These are phyloP conservation scores for Scheffersomyces titani DNA, from an alignment of 1,139 yeast species.

Conservation along the genomic window DNA sequence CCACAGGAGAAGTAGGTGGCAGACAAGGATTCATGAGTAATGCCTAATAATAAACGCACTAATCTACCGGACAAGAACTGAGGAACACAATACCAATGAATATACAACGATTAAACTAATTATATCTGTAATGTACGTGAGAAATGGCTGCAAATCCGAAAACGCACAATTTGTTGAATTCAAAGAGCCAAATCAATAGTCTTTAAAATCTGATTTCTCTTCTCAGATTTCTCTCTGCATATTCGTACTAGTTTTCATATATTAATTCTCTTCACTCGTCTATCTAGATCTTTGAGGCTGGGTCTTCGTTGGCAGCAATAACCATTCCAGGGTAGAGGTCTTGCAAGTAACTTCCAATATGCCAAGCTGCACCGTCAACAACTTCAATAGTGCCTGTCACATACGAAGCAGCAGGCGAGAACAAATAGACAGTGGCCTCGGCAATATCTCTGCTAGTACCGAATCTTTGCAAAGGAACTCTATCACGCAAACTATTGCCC, in stretches of 20 bases:
- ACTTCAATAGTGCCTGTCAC: conserved; percentile 76
- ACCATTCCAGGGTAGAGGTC: conserved; percentile 38
- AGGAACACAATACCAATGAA: too few species aligned
- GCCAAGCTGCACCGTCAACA: conserved; percentile 95
- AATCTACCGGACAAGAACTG: too few species aligned
- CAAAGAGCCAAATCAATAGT: not conserved
- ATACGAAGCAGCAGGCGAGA: conserved; percentile 79
- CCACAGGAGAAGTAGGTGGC: not conserved
- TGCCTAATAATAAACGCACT: too few species aligned
- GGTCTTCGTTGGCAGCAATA: conserved; percentile 24
- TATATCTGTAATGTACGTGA: not conserved
- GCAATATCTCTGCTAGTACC: conserved; percentile 85
- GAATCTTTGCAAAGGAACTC: conserved; percentile 73
- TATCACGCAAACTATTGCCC: conserved; percentile 35
- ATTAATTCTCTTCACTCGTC: not conserved
- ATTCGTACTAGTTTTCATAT: not conserved
- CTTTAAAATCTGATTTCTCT: too few species aligned
- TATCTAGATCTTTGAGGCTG: conserved; percentile 17
- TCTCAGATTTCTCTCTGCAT: not conserved
- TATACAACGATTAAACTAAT: too few species aligned
- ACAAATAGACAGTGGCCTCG: conserved; percentile 79
- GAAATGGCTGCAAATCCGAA: too few species aligned
- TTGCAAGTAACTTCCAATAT: conserved; percentile 52
- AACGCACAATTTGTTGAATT: too few species aligned
- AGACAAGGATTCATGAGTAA: not conserved